Evolutionary conservation across 441 rosid genomes (phyloP).

Genomic region (Croton laevigatus): DNA sequence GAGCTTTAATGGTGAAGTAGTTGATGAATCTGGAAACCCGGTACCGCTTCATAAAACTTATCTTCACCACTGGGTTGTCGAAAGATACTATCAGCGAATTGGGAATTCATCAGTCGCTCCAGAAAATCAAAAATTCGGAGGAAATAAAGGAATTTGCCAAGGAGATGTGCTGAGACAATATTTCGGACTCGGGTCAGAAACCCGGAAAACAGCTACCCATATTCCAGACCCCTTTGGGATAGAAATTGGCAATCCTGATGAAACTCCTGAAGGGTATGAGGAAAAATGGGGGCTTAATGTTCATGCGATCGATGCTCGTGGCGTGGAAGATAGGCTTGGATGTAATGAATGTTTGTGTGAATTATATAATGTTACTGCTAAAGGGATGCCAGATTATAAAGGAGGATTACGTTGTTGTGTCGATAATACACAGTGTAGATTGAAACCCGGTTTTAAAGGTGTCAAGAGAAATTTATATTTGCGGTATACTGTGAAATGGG

Average conservation of each 20-base stretch:
- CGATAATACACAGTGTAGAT: conserved; percentile 61
- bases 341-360: conserved; percentile 79
- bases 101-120: too few species aligned
- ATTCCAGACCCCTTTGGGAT: conserved; percentile 84
- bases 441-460: conserved; percentile 52
- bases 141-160: conserved; percentile 71
- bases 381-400: conserved; percentile 48
- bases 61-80: conserved; percentile 81
- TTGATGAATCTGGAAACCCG: conserved; percentile 66
- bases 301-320: conserved; percentile 85
- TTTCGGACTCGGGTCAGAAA: conserved; percentile 87
- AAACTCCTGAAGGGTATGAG: conserved; percentile 61
- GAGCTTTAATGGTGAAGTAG: conserved; percentile 60
- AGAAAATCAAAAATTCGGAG: conserved; percentile 6
- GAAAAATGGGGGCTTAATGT: conserved; percentile 74
- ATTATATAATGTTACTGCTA: conserved; percentile 65
- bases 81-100: conserved; percentile 37
- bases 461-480: conserved; percentile 49
- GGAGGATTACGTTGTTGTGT: conserved; percentile 76
- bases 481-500: conserved; percentile 62
- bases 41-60: conserved; percentile 80
- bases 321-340: conserved; percentile 64
- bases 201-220: conserved; percentile 56
- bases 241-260: conserved; percentile 63
- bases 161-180: conserved; percentile 36